Evolutionary conservation across 352 stramenopile species (phyloP).

Genomic region (Pythium brassicae): DNA sequence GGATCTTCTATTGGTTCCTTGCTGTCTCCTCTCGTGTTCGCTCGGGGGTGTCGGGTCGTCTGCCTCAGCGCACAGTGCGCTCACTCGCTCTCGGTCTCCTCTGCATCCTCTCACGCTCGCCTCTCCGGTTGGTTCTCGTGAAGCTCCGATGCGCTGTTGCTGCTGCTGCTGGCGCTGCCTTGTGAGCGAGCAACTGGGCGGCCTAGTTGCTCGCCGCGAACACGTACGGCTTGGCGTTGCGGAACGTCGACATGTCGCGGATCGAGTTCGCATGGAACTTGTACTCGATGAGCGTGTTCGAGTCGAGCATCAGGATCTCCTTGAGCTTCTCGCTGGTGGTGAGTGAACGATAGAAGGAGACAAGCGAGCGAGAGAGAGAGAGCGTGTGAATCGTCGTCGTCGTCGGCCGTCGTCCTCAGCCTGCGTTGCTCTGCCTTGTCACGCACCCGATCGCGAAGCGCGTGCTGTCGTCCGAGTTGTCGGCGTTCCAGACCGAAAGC

Average conservation of each 20-base stretch:
- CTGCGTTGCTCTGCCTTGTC: not conserved
- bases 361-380: not conserved
- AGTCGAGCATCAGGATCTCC: constrained; percentile 92
- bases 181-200: not conserved
- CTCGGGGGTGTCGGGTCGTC: too few relatives aligned
- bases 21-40: not conserved
- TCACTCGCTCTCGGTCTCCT: not conserved
- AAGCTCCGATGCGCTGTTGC: not conserved
- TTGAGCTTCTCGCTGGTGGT: constrained; percentile 88
- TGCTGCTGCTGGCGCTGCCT: not conserved
- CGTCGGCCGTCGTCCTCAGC: not conserved
- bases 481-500: constrained; percentile 92
- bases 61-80: too few relatives aligned
- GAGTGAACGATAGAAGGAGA: not conserved
- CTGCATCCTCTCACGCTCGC: too few relatives aligned
- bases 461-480: constrained; percentile 87
- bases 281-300: constrained; percentile 94
- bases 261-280: constrained; percentile 93
- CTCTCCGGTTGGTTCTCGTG: too few relatives aligned
- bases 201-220: constrained; percentile 70
- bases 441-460: constrained; percentile 79
- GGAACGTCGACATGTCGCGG: constrained; percentile 92
- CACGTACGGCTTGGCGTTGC: constrained; percentile 91
- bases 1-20: constrained; percentile 6
- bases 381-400: too few relatives aligned